Conservation (phyloP, 1,284 basidiomycete species). For the Marasmius oreades region DNA sequence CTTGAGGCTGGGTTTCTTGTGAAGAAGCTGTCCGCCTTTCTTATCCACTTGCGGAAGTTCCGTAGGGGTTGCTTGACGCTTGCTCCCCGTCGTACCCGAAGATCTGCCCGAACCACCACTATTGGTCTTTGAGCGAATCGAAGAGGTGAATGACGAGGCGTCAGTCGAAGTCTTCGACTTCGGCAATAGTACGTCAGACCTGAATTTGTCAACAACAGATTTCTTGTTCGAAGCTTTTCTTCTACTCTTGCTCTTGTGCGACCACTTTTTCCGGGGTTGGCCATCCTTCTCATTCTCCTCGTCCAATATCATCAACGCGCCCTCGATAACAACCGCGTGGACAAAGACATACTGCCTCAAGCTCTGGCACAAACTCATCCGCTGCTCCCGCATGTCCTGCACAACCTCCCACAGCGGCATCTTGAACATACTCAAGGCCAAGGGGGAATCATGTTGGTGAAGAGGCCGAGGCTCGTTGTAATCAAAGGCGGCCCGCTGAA, state of each 20-base stretch:
- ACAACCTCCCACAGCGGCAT: slow-evolving; percentile 77
- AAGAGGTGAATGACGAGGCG: slow-evolving; percentile 4
- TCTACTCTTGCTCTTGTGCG: slow-evolving; percentile 15
- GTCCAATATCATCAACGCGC: slow-evolving; percentile 74
- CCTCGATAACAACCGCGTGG: slow-evolving; percentile 81
- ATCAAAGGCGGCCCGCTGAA: slow-evolving; percentile 32
- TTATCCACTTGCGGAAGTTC: slow-evolving; percentile 61
- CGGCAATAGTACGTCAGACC: background rate
- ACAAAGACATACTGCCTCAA: slow-evolving; percentile 89
- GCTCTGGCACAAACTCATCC: slow-evolving; percentile 90
- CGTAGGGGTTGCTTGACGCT: slow-evolving; percentile 69
- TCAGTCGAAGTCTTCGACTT: background rate
- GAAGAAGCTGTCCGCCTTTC: slow-evolving; percentile 49
- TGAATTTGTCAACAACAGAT: background rate
- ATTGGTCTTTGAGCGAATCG: slow-evolving; percentile 9
- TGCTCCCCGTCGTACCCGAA: slow-evolving; percentile 32
- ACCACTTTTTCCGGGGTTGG: slow-evolving; percentile 19
- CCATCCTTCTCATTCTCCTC: slow-evolving; percentile 52
- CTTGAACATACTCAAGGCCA: slow-evolving; percentile 55
- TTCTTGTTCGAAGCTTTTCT: background rate
- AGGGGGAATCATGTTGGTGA: slow-evolving; percentile 52
- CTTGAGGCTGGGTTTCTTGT: slow-evolving; percentile 68
- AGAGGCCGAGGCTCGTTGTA: slow-evolving; percentile 58
- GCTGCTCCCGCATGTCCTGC: slow-evolving; percentile 87
- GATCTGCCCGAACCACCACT: slow-evolving; percentile 28